Base-by-base conservation (phyloP, 208 protist genomes). In the Leishmania aethiopica region DNA sequence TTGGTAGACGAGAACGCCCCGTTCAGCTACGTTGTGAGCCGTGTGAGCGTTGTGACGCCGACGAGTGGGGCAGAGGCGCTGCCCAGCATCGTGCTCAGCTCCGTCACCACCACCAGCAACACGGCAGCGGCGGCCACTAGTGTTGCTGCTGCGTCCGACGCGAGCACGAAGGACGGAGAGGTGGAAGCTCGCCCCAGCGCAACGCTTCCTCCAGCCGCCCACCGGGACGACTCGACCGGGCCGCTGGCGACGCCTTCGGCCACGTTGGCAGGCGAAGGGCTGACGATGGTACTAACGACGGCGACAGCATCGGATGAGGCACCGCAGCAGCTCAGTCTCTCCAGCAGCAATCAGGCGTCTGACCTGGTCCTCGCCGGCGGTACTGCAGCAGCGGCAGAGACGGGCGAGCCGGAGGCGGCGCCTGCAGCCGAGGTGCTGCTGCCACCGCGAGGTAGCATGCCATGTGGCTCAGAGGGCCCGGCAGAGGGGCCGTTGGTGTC, bases 1-100 rank as follows among this genome's bases (percentile, higher is more conserved):
- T 82, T 95, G 6, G 86, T 95, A 73, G 94, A 97, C 83, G 88
- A 96, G 66, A 91, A 87, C 75, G 89, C 94, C n/a, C 82, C 91
- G 3, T 93, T 89, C 84, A 95, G 90, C 81, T 80, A 89, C 17
- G 81, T 75, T 70, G 81, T 92, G 0, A 87, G 89, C 17, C 91
- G 92, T n/a, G 86, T 97, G n/a, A 89, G 80, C 62, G 79, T 92
- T 40, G 83, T 90, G 55, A 88, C 86, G 19, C 80, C 84, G 6
- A 64, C 77, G 32, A 87, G 90, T 69, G 84, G 88, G n/a, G 67
- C 57, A 42, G 78, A 80, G 82, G 37, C 70, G 69, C 45, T 84
- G 60, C 77, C 81, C 49, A 83, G n/a, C 11, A 75, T 85, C 7
- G 77, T 74, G 22, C 78, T 85, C 47, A 83, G 37, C 25, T 37